Conservation (phyloP, 192 early-diverging fungal species). For the Globomyces pollinis-pini region DNA sequence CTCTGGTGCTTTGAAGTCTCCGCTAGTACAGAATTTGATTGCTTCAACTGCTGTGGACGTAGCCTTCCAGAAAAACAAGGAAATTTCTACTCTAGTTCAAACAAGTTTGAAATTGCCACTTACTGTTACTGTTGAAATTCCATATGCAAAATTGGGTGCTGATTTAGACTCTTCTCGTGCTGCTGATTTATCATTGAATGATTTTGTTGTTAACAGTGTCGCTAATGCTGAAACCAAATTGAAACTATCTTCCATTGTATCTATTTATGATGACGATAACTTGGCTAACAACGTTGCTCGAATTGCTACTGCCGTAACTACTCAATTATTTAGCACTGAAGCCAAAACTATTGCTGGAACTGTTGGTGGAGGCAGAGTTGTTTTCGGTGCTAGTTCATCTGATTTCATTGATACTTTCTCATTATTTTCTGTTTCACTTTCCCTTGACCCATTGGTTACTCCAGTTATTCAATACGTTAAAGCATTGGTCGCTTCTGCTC, state of each 20-base stretch:
- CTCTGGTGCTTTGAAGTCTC: too few species aligned
- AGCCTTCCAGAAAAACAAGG: neutral
- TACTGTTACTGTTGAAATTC: neutral
- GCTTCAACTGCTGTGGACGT: too few species aligned
- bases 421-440: neutral
- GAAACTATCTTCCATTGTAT: neutral
- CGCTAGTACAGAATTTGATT: too few species aligned
- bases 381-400: neutral
- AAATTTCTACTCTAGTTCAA: too few species aligned
- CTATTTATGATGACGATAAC: neutral
- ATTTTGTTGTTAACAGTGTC: neutral
- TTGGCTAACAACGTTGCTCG: neutral
- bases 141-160: neutral
- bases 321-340: neutral
- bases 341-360: neutral
- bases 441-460: neutral
- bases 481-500: neutral
- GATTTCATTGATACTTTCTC: conserved; percentile 1
- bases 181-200: neutral
- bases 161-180: neutral
- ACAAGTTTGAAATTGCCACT: neutral
- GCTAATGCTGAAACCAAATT: neutral
- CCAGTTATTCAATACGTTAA: neutral
- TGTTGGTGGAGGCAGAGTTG: neutral
- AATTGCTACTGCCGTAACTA: neutral